Evolutionary conservation across 2,329 filamentous ascomycete genomes (phyloP), one percentile per base, ranked within the genome.

Genomic region (Graphium sp.): DNA sequence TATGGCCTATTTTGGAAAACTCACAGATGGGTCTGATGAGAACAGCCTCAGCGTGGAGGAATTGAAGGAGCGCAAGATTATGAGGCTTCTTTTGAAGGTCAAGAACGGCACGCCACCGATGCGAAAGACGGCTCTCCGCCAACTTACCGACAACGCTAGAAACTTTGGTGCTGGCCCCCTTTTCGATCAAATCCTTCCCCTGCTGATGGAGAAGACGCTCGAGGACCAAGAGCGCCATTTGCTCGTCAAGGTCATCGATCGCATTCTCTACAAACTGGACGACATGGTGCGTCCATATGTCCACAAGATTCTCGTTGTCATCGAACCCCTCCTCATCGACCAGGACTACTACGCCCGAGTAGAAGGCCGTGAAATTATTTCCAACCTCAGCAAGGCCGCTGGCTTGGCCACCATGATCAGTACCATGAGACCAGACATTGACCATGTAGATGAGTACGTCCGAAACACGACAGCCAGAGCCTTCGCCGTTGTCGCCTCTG

Each of bases 281-380:
- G 89, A 98, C 43, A 66, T 95, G 38, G 89, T 98, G 30, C 74
- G 89, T 22, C 89, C 89, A 14, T 98, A 87, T 38, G 87, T 93
- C 11, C 91, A 98, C 60, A 95, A 95, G 60, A 98, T 98, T 36
- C 56, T 98, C 33, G 89, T 98, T 30, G 89, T 98, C 46, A 98
- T 98, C 42, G 91, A 98, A 52, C 89, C 89, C n/a, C 63, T 98
- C 28, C 78, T 98, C 39, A 98, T 98, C 45, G 91, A 98, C 47
- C 89, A 98, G 57, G 91, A 98, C 55, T 98, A 98, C 56, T 98
- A 98, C 51, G 89, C 91, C 23, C 78, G 89, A 49, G 89, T 98
- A 5, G 89, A 98, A 53, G 89, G 89, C 52, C 82, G 89, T 41
- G 89, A 98, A 51, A 98, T 98, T 42, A 98, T 98, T 42, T 95